Evolutionary conservation across 1,139 yeast genomes (phyloP).

Genomic region (Hansenula lynferdii): DNA sequence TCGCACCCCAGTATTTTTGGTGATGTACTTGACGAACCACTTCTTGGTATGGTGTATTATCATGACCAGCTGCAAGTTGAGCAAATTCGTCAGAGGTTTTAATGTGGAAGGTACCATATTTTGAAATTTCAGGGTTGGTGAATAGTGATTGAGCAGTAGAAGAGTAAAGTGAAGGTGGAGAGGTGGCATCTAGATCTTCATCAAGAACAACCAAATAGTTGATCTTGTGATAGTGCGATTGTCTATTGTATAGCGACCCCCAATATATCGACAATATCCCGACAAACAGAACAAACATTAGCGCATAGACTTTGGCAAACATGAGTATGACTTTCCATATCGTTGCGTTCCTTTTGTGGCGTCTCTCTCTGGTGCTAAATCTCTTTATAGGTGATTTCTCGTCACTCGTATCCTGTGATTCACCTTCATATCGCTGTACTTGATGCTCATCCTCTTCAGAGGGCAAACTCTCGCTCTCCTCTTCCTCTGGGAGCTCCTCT

Average conservation of each 20-base stretch:
- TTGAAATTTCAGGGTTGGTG: conserved; percentile 6
- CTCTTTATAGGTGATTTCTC: background rate
- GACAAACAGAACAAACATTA: conserved; percentile 8
- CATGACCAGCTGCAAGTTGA: conserved; percentile 6
- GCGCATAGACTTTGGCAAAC: conserved; percentile 6
- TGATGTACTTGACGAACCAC: conserved; percentile 30
- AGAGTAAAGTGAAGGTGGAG: conserved; percentile 7
- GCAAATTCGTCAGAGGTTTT: conserved; percentile 4
- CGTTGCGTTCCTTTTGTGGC: background rate
- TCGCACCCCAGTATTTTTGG: conserved; percentile 44
- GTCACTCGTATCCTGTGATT: too few species aligned
- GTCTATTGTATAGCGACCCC: conserved; percentile 49
- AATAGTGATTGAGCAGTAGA: conserved; percentile 5
- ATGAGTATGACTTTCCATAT: conserved; percentile 10
- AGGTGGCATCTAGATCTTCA: conserved; percentile 22
- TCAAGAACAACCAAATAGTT: conserved; percentile 40
- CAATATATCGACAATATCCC: conserved; percentile 43
- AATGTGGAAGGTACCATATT: conserved; percentile 12
- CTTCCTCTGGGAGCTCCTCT: background rate
- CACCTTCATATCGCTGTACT: too few species aligned
- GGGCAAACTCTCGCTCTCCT: too few species aligned
- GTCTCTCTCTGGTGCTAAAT: conserved; percentile 9
- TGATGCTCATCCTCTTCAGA: background rate
- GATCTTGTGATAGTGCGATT: conserved; percentile 34
- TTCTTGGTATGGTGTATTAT: conserved; percentile 10